Conservation (phyloP, 495 filamentous ascomycete genomes). For the Haplographium delicatum region DNA sequence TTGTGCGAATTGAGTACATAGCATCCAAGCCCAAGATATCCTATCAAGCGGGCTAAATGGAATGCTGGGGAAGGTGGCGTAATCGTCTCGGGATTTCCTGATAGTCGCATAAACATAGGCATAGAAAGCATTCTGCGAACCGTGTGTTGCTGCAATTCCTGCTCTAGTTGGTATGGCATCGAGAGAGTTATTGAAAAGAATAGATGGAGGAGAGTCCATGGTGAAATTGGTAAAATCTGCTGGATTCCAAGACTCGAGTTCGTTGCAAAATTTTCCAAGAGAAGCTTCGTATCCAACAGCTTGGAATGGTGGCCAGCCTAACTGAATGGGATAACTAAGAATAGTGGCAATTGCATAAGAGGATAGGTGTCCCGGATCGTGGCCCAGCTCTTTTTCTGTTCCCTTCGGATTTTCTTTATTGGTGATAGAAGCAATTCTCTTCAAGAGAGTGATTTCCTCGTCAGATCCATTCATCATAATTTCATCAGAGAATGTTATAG, state of each 20-base stretch:
- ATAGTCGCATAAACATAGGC: background rate
- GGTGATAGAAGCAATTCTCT: background rate
- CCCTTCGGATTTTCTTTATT: background rate
- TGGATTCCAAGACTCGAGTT: background rate
- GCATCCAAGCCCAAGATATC: background rate
- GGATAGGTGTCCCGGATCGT: background rate
- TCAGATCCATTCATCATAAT: background rate
- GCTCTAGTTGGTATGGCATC: background rate
- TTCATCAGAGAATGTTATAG: background rate
- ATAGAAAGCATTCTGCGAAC: background rate
- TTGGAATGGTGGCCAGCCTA: background rate
- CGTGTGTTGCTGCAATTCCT: background rate
- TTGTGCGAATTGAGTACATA: constrained; percentile 2
- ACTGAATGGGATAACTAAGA: background rate
- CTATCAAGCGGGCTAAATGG: background rate
- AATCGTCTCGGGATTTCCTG: background rate
- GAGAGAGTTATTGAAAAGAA: background rate
- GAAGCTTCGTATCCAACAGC: background rate
- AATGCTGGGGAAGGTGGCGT: background rate
- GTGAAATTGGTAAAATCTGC: background rate
- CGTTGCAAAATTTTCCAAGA: background rate
- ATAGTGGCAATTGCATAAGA: background rate
- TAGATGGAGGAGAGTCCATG: background rate
- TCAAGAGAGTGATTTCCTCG: background rate
- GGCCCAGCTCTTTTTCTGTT: background rate